Evolutionary conservation across 2,329 filamentous ascomycete species (phyloP), one percentile per base, ranked within the genome.

Genomic region (Juglanconis oblonga): DNA sequence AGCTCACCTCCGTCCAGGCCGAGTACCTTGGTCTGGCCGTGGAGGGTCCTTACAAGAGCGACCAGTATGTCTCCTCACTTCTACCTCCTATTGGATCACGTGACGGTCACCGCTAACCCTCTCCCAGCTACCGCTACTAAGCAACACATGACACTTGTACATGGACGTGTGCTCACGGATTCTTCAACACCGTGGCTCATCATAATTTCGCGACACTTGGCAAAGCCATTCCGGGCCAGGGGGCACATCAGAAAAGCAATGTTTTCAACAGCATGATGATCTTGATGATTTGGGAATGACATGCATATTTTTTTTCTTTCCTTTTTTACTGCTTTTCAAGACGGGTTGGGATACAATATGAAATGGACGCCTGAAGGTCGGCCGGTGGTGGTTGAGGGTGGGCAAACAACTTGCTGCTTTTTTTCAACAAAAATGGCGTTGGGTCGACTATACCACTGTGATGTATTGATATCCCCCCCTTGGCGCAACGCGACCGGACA

Each of bases 11-110:
- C 63, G 89, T 89, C 70, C 95, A 99, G 86, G 89, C 92, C 69
- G 95, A 98, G 74, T 99, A 99, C 84, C 90, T 98, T 74, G 87
- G 92, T 71, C 84, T 99, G 69, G 84, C 87, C 63, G 74, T 86
- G 66, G 89, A 93, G 82, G 95, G 95, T 76, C 95, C 95, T 71
- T 99, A 86, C 90, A 99, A 99, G 92, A 84, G 83, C 79, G 94
- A 98, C 70, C 91, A 93, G 86, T 93, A 91, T 76, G 81, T 78
- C n/a, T 24, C 65, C 48, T 52, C 31, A 5, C 38, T 33, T 50
- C 10, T n/a, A 52, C 49, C n/a, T 8, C 56, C 7, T 40, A 17
- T 57, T 38, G 4, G 24, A 8, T 36, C 24, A 17, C 17, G 3
- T 36, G 14, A 17, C 2, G 10, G 24, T 13, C 8, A 49, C 51